phyloP scores from a whole-genome alignment of 441 rosid genomes.

The Brassica hybrid region DNA sequence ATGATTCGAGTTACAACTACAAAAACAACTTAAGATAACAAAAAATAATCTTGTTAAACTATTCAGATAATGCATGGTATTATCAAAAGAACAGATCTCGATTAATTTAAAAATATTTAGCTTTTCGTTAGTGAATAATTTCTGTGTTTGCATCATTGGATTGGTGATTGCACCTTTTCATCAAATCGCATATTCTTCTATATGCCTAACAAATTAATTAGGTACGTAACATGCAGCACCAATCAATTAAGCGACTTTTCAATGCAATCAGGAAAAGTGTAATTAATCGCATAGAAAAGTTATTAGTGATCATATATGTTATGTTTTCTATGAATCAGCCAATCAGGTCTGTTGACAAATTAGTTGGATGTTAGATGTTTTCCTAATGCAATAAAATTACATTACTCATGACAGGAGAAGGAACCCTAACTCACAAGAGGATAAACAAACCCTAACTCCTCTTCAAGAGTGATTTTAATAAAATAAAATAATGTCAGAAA shows the following conservation, averaged over 20 bases:
- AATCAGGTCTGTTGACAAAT: no score
- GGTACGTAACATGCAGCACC: neutral
- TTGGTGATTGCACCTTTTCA: slow-evolving; percentile 1
- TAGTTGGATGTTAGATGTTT: neutral
- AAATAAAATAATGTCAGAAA: no score
- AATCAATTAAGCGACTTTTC: slow-evolving; percentile 4
- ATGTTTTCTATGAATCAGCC: neutral
- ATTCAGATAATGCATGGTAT: neutral
- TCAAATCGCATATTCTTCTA: neutral
- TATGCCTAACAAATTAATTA: neutral
- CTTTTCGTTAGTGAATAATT: no score
- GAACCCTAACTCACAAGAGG: neutral
- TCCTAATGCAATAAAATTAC: neutral
- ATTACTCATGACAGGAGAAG: neutral
- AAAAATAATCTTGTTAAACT: neutral
- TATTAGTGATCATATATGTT: neutral
- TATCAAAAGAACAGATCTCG: neutral
- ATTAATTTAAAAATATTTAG: no score
- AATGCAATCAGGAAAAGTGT: slow-evolving; percentile 12
- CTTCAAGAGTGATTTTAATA: no score
- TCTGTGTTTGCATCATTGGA: no score
- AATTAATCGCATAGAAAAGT: neutral
- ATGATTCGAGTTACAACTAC: neutral
- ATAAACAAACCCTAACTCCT: neutral
- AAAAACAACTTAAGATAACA: neutral